These are phyloP conservation scores for Nepenthes gracilis DNA, from an alignment of 148 eudicot species.

Conservation along the genomic window DNA sequence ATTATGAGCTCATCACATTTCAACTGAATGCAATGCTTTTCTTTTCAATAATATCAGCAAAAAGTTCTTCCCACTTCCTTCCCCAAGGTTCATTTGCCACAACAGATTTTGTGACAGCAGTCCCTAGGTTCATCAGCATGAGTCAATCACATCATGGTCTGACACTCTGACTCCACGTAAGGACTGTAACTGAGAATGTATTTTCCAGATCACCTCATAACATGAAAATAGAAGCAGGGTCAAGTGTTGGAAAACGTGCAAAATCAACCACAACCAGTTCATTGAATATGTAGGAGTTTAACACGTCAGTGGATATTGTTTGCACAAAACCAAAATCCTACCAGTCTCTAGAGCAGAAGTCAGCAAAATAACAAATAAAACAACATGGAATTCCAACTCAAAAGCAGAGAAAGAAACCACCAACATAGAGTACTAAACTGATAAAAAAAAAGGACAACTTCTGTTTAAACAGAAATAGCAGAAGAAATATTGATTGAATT, in stretches of 20 bases:
- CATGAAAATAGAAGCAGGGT: constrained; percentile 89
- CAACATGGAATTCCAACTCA: no score
- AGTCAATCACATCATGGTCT: constrained; percentile 5
- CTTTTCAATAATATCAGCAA: constrained; percentile 96
- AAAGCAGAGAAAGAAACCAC: no score
- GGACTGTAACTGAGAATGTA: constrained; percentile 2
- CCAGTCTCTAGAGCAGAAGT: neutral
- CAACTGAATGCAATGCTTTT: constrained; percentile 94
- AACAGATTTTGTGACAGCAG: constrained; percentile 91
- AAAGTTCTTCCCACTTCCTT: constrained; percentile 92
- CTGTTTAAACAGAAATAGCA: no score
- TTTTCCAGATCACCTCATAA: constrained; percentile 27
- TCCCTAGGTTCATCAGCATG: constrained; percentile 86
- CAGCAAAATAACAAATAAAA: neutral
- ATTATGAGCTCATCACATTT: constrained; percentile 49
- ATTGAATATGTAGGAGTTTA: constrained; percentile 83
- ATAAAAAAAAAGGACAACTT: no score
- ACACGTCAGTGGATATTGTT: constrained; percentile 89
- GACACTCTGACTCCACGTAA: neutral
- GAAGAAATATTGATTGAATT: no score
- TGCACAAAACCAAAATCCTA: constrained; percentile 98
- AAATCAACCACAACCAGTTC: constrained; percentile 92
- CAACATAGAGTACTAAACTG: no score
- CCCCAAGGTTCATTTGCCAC: constrained; percentile 97
- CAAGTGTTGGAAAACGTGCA: constrained; percentile 70